phyloP scores from a whole-genome alignment of 2,329 filamentous ascomycete genomes.

The Sordariomycetes sp. region DNA sequence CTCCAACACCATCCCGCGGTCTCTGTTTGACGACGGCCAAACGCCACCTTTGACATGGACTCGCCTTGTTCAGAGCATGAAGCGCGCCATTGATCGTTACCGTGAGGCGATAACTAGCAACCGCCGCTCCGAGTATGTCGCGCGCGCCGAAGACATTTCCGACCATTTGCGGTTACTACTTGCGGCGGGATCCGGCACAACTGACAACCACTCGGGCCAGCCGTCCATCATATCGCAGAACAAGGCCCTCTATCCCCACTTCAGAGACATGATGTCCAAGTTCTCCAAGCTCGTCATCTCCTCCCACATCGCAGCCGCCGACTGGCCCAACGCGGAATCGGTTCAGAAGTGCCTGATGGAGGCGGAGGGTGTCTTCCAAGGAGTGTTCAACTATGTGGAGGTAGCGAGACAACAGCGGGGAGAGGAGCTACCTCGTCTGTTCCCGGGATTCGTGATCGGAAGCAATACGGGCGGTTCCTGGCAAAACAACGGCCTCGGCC shows the following conservation, averaged over 20 bases:
- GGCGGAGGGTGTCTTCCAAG: conserved; percentile 88
- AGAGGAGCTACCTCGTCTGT: conserved; percentile 82
- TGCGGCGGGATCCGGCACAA: conserved; percentile 92
- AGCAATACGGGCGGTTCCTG: conserved; percentile 77
- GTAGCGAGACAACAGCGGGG: conserved; percentile 87
- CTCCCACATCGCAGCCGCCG: conserved; percentile 90
- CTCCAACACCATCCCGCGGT: conserved; percentile 54
- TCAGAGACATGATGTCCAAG: conserved; percentile 98
- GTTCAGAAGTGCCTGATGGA: conserved; percentile 92
- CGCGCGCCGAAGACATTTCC: conserved; percentile 92
- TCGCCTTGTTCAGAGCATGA: conserved; percentile 84
- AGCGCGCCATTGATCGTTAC: conserved; percentile 77
- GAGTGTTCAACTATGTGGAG: conserved; percentile 93
- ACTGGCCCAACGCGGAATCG: conserved; percentile 89
- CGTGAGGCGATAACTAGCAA: conserved; percentile 76
- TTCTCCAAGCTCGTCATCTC: conserved; percentile 99
- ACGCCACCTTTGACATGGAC: conserved; percentile 78
- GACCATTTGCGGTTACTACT: conserved; percentile 87
- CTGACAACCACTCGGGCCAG: conserved; percentile 96
- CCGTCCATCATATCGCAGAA: conserved; percentile 99
- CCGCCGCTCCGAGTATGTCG: conserved; percentile 80
- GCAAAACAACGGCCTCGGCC: conserved; percentile 57
- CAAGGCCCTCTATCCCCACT: conserved; percentile 92
- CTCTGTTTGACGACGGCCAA: conserved; percentile 84
- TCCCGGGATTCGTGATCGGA: conserved; percentile 85